A percentile compares a stretch with the other conserved stretches of the same genome.
Conservation (phyloP, 1,284 basidiomycete genomes). For the Lignosus rhinocerotis region DNA sequence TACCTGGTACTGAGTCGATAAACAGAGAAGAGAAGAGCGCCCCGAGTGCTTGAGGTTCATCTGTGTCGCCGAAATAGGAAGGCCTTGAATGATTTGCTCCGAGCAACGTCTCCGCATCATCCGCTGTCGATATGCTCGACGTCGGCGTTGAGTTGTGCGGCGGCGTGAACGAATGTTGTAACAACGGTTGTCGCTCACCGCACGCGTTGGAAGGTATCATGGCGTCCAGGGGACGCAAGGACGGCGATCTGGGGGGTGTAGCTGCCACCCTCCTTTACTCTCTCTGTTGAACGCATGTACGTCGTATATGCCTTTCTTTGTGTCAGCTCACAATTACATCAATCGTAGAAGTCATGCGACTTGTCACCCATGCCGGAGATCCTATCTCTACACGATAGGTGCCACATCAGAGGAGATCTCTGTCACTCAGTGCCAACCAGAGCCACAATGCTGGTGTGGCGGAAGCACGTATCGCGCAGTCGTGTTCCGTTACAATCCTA, state of each 20-base stretch:
- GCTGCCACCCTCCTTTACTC: background rate
- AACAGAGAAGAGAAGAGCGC: slow-evolving; percentile 48
- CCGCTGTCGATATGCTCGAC: slow-evolving; percentile 10
- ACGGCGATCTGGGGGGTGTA: background rate
- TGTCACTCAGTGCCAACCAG: too few relatives aligned
- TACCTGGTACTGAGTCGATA: slow-evolving; percentile 57
- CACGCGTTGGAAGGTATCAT: background rate
- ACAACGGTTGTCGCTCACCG: slow-evolving; percentile 27
- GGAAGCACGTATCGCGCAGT: background rate
- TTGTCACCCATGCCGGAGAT: too few relatives aligned
- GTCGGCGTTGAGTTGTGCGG: slow-evolving; percentile 3
- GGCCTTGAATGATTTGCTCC: slow-evolving; percentile 17
- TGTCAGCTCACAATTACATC: too few relatives aligned
- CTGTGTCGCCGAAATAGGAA: slow-evolving; percentile 23
- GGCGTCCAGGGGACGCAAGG: background rate
- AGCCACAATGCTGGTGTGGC: background rate
- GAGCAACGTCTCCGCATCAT: slow-evolving; percentile 12
- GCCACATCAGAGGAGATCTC: too few relatives aligned
- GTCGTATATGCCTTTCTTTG: too few relatives aligned
- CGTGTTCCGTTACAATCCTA: background rate
- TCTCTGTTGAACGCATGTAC: background rate
- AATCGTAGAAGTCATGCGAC: too few relatives aligned
- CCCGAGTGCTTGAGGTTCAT: slow-evolving; percentile 32
- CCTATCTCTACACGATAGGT: too few relatives aligned
- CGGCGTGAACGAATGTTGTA: background rate